phyloP scores from a whole-genome alignment of 441 rosid species.

The Bruguiera hainesii region DNA sequence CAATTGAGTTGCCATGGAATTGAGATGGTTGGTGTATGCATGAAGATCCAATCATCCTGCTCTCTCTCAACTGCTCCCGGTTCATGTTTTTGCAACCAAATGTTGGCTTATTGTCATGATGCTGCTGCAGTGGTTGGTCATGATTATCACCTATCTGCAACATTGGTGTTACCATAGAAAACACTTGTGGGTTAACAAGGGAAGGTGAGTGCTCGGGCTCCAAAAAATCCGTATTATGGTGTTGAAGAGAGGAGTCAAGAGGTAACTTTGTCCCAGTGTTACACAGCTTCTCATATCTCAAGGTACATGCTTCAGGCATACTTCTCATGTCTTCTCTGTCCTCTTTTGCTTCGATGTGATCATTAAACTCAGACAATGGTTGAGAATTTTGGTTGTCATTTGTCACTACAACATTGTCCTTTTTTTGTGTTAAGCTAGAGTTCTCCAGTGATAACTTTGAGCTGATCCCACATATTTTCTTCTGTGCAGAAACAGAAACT shows the following conservation, averaged over 20 bases:
- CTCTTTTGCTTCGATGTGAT: constrained; percentile 22
- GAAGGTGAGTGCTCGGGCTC: constrained; percentile 13
- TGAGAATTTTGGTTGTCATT: constrained; percentile 14
- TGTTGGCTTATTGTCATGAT: constrained; percentile 12
- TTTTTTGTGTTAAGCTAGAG: constrained; percentile 22
- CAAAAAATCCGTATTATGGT: constrained; percentile 21
- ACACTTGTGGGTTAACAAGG: background rate
- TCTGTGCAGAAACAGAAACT: constrained; percentile 24
- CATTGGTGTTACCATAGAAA: constrained; percentile 9
- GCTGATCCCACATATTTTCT: constrained; percentile 25
- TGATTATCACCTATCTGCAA: constrained; percentile 9
- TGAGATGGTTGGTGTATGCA: constrained; percentile 14
- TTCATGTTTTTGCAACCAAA: constrained; percentile 10
- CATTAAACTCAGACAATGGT: constrained; percentile 7
- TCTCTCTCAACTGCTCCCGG: constrained; percentile 6
- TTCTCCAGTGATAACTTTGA: constrained; percentile 39
- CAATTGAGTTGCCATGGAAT: constrained; percentile 5
- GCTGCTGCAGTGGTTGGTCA: constrained; percentile 12
- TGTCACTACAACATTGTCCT: constrained; percentile 17
- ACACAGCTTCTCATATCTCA: constrained; percentile 13
- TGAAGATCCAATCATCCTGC: constrained; percentile 7
- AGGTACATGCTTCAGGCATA: constrained; percentile 7
- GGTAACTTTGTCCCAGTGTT: constrained; percentile 34
- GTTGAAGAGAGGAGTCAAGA: constrained; percentile 30
- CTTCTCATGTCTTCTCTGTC: constrained; percentile 26